These are phyloP conservation scores for Yamadazyma takamatsuzukensis DNA, from an alignment of 805 yeast species.

Conservation along the genomic window DNA sequence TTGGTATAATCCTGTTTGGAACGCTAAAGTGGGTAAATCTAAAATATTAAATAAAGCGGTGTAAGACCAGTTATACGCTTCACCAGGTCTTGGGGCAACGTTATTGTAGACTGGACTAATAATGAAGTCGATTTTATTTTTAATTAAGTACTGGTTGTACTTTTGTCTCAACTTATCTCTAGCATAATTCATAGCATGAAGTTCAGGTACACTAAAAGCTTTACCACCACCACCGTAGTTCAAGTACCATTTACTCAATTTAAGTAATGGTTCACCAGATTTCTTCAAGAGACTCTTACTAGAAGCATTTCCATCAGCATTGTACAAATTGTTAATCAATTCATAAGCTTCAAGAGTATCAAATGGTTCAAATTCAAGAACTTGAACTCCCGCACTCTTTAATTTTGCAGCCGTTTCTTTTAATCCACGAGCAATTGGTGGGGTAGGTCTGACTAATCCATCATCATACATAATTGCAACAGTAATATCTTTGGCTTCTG, in stretches of 20 bases:
- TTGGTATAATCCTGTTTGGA: slow-evolving; percentile 60
- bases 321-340: slow-evolving; percentile 52
- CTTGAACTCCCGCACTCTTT: slow-evolving; percentile 53
- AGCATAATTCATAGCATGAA: slow-evolving; percentile 47
- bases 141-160: slow-evolving; percentile 50
- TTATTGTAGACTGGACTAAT: slow-evolving; percentile 66
- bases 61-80: slow-evolving; percentile 75
- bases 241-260: slow-evolving; percentile 59
- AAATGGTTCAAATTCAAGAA: slow-evolving; percentile 55
- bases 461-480: slow-evolving; percentile 63
- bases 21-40: slow-evolving; percentile 64
- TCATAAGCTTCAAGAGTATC: slow-evolving; percentile 58
- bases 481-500: slow-evolving; percentile 43
- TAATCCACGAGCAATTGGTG: slow-evolving; percentile 61
- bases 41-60: slow-evolving; percentile 69
- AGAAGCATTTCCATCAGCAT: slow-evolving; percentile 62
- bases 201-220: slow-evolving; percentile 43
- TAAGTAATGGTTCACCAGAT: slow-evolving; percentile 68
- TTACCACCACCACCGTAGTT: slow-evolving; percentile 56
- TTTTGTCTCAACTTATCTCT: slow-evolving; percentile 60
- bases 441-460: slow-evolving; percentile 62
- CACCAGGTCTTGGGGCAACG: slow-evolving; percentile 63
- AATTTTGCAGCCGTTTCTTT: slow-evolving; percentile 51
- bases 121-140: slow-evolving; percentile 59
- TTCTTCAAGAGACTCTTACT: slow-evolving; percentile 46